phyloP scores from a whole-genome alignment of 208 protist genomes.

The Trypanosoma platydactyli region DNA sequence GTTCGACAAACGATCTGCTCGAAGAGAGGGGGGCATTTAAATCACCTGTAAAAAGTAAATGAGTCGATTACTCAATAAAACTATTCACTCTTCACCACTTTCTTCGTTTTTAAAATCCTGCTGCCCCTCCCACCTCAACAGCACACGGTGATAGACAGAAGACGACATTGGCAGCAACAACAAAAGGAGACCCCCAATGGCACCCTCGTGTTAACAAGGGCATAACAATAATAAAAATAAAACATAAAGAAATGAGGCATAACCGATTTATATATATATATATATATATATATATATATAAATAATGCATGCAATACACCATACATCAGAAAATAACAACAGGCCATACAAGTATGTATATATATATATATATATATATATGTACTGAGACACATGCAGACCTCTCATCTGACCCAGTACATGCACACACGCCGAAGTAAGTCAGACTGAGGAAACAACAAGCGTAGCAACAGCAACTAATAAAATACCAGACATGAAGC shows the following conservation, averaged over 20 bases:
- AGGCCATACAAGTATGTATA: neutral
- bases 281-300: too few species aligned
- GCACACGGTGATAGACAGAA: too few species aligned
- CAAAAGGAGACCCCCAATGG: too few species aligned
- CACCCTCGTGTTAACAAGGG: too few species aligned
- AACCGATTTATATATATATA: neutral
- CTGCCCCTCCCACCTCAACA: too few species aligned
- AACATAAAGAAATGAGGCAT: too few species aligned
- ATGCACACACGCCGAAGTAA: neutral
- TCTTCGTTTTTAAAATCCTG: slow-evolving; percentile 2
- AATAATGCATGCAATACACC: neutral
- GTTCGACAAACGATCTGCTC: slow-evolving; percentile 36
- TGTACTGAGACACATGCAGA: neutral
- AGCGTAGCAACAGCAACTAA: neutral
- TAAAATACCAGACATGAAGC: neutral
- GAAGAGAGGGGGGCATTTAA: neutral
- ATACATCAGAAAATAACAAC: neutral
- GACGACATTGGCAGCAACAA: too few species aligned
- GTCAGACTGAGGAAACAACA: neutral
- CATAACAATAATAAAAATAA: too few species aligned
- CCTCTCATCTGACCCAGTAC: neutral
- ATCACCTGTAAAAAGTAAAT: neutral
- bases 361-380: slow-evolving; percentile 7
- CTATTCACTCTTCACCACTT: slow-evolving; percentile 2
- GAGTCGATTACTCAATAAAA: too few species aligned